Evolutionary conservation across 306 rosid species (phyloP).

Genomic region (Mucuna pruriens): DNA sequence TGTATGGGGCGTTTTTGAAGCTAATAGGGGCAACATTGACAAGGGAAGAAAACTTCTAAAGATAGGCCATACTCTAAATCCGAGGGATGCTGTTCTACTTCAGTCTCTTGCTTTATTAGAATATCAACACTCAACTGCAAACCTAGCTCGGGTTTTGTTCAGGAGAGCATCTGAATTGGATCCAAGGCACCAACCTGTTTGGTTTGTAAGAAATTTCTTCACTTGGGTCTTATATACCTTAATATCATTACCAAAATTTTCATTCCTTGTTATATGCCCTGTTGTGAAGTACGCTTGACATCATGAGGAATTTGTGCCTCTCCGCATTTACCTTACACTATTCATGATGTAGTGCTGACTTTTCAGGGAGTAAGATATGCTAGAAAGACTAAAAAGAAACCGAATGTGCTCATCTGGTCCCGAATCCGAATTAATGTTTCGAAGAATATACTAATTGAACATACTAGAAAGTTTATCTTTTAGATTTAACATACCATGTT

Average conservation of each 20-base stretch:
- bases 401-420: not conserved
- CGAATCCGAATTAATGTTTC: not conserved
- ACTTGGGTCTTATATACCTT: slow-evolving; percentile 14
- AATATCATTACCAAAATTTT: slow-evolving; percentile 16
- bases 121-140: slow-evolving; percentile 80
- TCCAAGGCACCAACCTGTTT: slow-evolving; percentile 95
- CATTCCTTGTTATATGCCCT: slow-evolving; percentile 6
- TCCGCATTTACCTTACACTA: not conserved
- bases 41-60: slow-evolving; percentile 80
- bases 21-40: slow-evolving; percentile 68
- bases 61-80: slow-evolving; percentile 92
- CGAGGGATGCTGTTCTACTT: slow-evolving; percentile 91
- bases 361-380: not conserved
- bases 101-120: slow-evolving; percentile 95
- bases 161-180: slow-evolving; percentile 86
- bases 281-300: slow-evolving; percentile 13
- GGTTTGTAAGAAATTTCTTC: slow-evolving; percentile 72
- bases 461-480: not conserved
- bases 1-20: slow-evolving; percentile 97
- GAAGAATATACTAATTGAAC: slow-evolving; percentile 13
- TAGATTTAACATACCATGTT: not conserved
- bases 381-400: slow-evolving; percentile 5
- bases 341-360: not conserved
- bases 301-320: slow-evolving; percentile 27
- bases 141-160: slow-evolving; percentile 83